Conservation (phyloP, 768 basidiomycete genomes). For the Mycena latifolia region DNA sequence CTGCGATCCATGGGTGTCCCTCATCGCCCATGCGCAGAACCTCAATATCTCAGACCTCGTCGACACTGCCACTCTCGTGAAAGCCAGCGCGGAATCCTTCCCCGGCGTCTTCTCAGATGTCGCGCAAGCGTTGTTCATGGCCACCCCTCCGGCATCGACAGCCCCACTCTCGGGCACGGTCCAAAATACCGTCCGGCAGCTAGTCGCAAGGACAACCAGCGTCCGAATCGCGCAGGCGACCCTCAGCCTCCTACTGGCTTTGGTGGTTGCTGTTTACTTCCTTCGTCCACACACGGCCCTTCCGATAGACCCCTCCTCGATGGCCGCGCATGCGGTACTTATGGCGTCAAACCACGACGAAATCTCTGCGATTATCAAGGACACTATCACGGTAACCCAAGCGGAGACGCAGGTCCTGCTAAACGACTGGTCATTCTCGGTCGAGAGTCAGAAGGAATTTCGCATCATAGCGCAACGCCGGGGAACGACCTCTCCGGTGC, state of each 20-base stretch:
- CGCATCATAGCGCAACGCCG: neutral
- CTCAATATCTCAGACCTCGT: neutral
- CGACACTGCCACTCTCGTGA: neutral
- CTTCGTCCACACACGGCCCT: slow-evolving; percentile 3
- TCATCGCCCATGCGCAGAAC: slow-evolving; percentile 13
- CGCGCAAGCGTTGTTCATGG: slow-evolving; percentile 10
- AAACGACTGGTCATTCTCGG: slow-evolving; percentile 5
- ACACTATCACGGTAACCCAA: neutral
- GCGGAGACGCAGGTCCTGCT: neutral
- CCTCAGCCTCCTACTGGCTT: neutral
- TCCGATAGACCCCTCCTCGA: slow-evolving; percentile 16
- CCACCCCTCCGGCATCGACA: neutral
- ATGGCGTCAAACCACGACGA: neutral
- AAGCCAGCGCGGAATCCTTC: slow-evolving; percentile 4
- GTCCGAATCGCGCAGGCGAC: slow-evolving; percentile 21
- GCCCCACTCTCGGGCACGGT: neutral
- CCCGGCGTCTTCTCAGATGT: slow-evolving; percentile 8
- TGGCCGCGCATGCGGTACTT: slow-evolving; percentile 1
- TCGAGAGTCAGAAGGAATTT: neutral
- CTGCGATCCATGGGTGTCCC: slow-evolving; percentile 21
- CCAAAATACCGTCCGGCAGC: neutral
- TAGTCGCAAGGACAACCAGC: slow-evolving; percentile 7
- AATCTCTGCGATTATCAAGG: neutral
- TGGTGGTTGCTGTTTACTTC: neutral
- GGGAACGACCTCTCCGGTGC: neutral